Evolutionary conservation across 176 grass and related monocot species (phyloP).

Genomic region (Puya raimondii): DNA sequence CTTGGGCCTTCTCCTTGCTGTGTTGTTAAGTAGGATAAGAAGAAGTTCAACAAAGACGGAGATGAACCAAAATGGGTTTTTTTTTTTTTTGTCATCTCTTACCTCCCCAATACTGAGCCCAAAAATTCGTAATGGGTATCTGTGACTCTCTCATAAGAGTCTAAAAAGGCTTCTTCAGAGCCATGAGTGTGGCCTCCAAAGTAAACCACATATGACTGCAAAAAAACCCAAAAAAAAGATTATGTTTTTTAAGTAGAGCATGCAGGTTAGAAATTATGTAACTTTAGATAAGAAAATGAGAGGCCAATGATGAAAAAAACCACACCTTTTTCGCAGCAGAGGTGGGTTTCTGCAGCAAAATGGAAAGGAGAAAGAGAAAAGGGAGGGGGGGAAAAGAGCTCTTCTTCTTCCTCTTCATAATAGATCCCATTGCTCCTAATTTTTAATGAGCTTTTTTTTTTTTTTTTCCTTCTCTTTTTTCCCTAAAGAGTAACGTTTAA

Average conservation of each 20-base stretch:
- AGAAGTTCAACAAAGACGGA: not conserved
- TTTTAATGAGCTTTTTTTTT: conserved; percentile 1
- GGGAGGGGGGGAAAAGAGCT: conserved; percentile 2
- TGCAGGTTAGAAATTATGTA: not conserved
- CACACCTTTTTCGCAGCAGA: conserved; percentile 29
- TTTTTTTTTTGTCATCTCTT: not conserved
- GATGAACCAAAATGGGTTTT: not conserved
- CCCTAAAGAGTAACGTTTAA: not conserved
- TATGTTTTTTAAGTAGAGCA: not conserved
- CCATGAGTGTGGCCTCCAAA: conserved; percentile 59
- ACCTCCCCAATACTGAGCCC: conserved; percentile 67
- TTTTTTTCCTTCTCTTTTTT: too few relatives aligned
- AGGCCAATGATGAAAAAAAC: not conserved
- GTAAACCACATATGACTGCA: conserved; percentile 84
- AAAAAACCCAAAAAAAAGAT: not conserved
- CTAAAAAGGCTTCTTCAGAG: conserved; percentile 23
- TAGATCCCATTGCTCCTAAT: conserved; percentile 10
- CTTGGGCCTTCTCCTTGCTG: conserved; percentile 57
- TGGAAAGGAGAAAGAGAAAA: conserved; percentile 15
- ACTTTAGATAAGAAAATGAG: not conserved
- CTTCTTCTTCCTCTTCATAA: not conserved
- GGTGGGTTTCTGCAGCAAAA: conserved; percentile 25
- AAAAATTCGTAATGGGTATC: conserved; percentile 57
- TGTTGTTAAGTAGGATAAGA: not conserved
- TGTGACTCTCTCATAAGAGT: conserved; percentile 27